Conservation (phyloP, 306 rosid genomes). For the Inga laurina region DNA sequence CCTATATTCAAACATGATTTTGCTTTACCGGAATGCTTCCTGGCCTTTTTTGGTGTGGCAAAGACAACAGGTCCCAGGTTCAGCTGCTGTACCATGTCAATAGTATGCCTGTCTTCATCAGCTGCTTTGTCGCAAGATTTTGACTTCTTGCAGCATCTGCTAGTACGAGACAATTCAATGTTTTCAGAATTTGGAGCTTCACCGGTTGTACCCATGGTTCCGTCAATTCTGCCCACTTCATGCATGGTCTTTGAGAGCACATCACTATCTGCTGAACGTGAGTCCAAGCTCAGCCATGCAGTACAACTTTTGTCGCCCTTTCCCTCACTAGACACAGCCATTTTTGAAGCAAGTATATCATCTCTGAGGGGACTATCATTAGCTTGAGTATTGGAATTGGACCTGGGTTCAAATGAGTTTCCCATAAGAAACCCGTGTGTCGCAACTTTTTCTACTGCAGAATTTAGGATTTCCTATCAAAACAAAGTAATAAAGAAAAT, state of each 20-base stretch:
- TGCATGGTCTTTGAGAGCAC: constrained; percentile 24
- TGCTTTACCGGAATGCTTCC: constrained; percentile 52
- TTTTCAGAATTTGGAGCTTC: constrained; percentile 37
- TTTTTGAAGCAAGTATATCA: constrained; percentile 38
- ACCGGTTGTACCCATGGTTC: background rate
- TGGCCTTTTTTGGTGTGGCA: constrained; percentile 43
- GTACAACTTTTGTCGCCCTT: constrained; percentile 52
- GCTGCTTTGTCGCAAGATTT: constrained; percentile 35
- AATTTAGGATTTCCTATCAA: constrained; percentile 51
- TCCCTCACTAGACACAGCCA: constrained; percentile 45
- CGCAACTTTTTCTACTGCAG: constrained; percentile 36
- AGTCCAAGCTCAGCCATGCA: constrained; percentile 75
- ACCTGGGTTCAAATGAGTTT: constrained; percentile 37
- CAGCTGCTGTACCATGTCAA: constrained; percentile 48
- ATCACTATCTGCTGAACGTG: constrained; percentile 46
- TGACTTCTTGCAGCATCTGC: constrained; percentile 41
- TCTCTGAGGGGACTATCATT: constrained; percentile 36
- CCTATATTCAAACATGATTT: constrained; percentile 44
- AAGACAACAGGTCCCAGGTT: constrained; percentile 39
- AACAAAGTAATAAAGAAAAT: constrained; percentile 16
- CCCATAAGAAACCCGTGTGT: constrained; percentile 23
- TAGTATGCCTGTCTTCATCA: constrained; percentile 27
- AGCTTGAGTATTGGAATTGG: constrained; percentile 38
- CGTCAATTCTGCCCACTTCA: constrained; percentile 1
- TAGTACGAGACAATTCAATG: constrained; percentile 29